A percentile compares a stretch with the other conserved stretches of the same genome.
Evolutionary conservation across 345 rosid species (phyloP).

Genomic region (Hibiscus mutabilis): DNA sequence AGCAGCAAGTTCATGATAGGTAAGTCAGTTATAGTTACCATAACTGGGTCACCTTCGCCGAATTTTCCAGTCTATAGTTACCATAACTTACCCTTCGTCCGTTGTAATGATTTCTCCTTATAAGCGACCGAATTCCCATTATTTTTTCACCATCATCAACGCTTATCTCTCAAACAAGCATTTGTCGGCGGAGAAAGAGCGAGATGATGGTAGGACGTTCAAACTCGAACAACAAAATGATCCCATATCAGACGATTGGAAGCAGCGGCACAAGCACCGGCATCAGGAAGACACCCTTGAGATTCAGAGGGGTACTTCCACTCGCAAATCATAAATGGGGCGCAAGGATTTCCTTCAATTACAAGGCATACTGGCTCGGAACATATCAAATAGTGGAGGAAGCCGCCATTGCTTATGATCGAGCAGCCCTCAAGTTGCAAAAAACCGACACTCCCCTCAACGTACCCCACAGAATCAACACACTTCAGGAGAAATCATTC

Average conservation of each 20-base stretch:
- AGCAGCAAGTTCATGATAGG: neutral
- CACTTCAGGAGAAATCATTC: constrained; percentile 15
- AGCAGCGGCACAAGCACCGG: neutral
- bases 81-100: neutral
- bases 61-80: neutral
- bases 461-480: constrained; percentile 7
- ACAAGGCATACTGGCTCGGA: constrained; percentile 25
- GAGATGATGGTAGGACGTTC: neutral
- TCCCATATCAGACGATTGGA: neutral
- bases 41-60: neutral
- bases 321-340: constrained; percentile 25
- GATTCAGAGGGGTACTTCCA: constrained; percentile 19
- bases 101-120: neutral
- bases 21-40: neutral
- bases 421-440: constrained; percentile 27
- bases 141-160: neutral
- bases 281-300: neutral
- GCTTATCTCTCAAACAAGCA: neutral
- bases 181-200: neutral
- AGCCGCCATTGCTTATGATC: constrained; percentile 25
- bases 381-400: constrained; percentile 18
- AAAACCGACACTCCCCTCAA: constrained; percentile 14
- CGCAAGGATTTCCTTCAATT: constrained; percentile 15
- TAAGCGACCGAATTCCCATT: neutral
- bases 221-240: neutral